Base-by-base conservation (phyloP, 176 grass and related monocot species). In the Phyllostachys edulis region DNA sequence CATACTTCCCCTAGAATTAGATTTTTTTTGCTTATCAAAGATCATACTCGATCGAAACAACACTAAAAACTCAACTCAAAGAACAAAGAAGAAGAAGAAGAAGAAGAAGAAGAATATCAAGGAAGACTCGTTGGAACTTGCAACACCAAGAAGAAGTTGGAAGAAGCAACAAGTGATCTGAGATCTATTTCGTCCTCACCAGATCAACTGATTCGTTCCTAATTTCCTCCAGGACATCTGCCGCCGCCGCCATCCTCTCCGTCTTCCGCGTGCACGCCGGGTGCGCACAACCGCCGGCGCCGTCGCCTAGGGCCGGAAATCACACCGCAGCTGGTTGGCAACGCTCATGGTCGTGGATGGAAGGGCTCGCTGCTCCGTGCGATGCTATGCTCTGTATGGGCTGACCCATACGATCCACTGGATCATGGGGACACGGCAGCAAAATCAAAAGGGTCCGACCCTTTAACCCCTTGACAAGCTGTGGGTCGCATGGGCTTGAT, bases 141-240 rank as follows among this genome's bases (percentile, higher is more conserved):
- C 42, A 67, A 56, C 1, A 76, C 3, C 18, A 32, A 34, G 32
- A 60, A 14, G 21, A 49, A 45, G 45, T 11, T 47, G 4, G 26
- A 47, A 77, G 17, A 32, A 59, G 14, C 42, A 54, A 21, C 20
- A 56, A 9, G 20, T n/a, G 54, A 57, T 57, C 54, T 7, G 21
- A 29, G 29, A n/a, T 57, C 20, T 7, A 57, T 57, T 57, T 57
- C 7, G 20, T 50, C 4, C 87, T 88, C 85, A 98, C 96, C 96
- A 98, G 85, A 87, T 98, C 92, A 68, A 93, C 85, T 2, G 87
- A 80, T 57, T 98, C 96, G 52, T 98, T 93, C 89, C 83, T 93
- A 85, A 98, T 98, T 11, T 90, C 79, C 57, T 95, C 96, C 20
- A 95, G 82, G 59, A 68, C 82, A 64, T 69, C 82, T 17, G 67